Conservation (phyloP, 495 filamentous ascomycete genomes). For the Barbatosphaeria neglecta region DNA sequence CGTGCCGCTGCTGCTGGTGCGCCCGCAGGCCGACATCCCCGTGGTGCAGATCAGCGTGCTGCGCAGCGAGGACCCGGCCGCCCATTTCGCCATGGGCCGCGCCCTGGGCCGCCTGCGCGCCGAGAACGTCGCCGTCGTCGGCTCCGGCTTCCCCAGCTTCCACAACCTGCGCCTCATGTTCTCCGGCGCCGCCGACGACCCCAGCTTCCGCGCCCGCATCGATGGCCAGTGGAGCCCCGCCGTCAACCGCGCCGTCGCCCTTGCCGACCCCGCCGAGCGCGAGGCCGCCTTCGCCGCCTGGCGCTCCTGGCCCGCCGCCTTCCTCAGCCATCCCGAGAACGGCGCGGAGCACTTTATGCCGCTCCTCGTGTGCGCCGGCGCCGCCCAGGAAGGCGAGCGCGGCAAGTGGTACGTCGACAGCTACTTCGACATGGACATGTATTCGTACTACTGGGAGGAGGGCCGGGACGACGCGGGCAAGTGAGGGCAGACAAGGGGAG, state of each 20-base stretch:
- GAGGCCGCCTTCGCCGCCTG: conserved; percentile 34
- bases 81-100: conserved; percentile 53
- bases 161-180: conserved; percentile 53
- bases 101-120: conserved; percentile 48
- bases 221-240: conserved; percentile 53
- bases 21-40: conserved; percentile 36
- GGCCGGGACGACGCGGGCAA: too few relatives aligned
- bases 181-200: conserved; percentile 21
- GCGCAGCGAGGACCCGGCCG: conserved; percentile 44
- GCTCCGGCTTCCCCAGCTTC: conserved; percentile 56
- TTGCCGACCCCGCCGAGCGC: conserved; percentile 30
- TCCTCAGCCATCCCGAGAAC: conserved; percentile 48
- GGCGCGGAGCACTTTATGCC: conserved; percentile 59
- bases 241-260: conserved; percentile 44
- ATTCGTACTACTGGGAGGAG: conserved; percentile 29
- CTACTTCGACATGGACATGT: conserved; percentile 19
- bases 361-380: conserved; percentile 51
- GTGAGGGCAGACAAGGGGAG: too few relatives aligned
- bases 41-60: conserved; percentile 64
- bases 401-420: conserved; percentile 19
- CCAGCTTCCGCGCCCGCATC: conserved; percentile 35
- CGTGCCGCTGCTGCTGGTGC: conserved; percentile 13
- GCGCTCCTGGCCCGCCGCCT: conserved; percentile 43
- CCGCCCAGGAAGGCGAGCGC: conserved; percentile 30
- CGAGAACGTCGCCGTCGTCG: conserved; percentile 52